Conservation (phyloP, 2,329 filamentous ascomycete species). For the Escovopsis sp. region DNA sequence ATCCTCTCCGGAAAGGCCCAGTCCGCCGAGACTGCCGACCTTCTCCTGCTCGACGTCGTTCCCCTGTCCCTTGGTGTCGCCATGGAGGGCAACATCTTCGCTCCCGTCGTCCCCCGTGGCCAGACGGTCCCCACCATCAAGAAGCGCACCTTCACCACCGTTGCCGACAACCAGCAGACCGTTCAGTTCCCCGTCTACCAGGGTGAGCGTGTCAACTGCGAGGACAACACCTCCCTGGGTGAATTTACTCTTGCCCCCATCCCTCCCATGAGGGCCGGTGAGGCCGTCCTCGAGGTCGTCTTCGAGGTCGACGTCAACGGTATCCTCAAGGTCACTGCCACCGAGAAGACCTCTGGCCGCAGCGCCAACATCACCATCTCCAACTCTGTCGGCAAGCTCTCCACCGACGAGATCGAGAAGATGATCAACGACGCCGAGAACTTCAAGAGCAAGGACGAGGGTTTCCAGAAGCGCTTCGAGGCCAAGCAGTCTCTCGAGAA, state of each 20-base stretch:
- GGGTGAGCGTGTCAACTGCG: conserved; percentile 95
- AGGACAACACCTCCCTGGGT: conserved; percentile 94
- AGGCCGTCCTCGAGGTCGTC: conserved; percentile 91
- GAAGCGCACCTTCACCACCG: conserved; percentile 83
- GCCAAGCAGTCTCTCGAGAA: conserved; percentile 98
- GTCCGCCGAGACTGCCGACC: conserved; percentile 83
- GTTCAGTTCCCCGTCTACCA: conserved; percentile 81
- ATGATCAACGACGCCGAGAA: conserved; percentile 97
- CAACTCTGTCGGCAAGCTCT: conserved; percentile 98
- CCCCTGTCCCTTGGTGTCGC: conserved; percentile 95
- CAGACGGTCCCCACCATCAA: conserved; percentile 66
- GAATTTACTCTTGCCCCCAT: conserved; percentile 91
- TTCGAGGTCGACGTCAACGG: conserved; percentile 99
- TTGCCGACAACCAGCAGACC: conserved; percentile 54
- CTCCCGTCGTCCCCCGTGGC: conserved; percentile 74
- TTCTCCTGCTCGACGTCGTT: conserved; percentile 90
- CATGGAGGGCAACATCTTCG: conserved; percentile 99
- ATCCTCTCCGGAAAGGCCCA: conserved; percentile 97
- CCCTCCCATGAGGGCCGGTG: conserved; percentile 81
- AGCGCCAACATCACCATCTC: conserved; percentile 99
- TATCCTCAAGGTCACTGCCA: conserved; percentile 98
- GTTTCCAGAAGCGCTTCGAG: conserved; percentile 99
- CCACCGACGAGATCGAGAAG: conserved; percentile 84
- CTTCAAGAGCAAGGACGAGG: conserved; percentile 96
- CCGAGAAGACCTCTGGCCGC: conserved; percentile 96